Evolutionary conservation across 2,329 filamentous ascomycete genomes (phyloP), one percentile per base, ranked within the genome.

Genomic region (Emergomyces africanus): DNA sequence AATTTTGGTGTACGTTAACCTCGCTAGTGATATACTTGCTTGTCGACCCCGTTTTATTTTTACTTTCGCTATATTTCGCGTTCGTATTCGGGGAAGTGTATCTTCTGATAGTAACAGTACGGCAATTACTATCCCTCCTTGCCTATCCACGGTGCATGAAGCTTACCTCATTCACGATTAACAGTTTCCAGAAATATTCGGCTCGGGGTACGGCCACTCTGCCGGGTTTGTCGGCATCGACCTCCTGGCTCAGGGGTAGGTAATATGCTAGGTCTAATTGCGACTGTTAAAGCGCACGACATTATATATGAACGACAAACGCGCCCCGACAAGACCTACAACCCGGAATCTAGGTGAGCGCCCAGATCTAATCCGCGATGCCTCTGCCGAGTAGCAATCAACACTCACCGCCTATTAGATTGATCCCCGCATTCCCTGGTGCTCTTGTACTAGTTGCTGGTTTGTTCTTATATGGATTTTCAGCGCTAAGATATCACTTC

Each of bases 61-160:
- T 51, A 28, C 46, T 57, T 9, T 57, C 56, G 4, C 25, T 57
- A 28, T 57, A 57, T 39, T 57, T 57, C 33, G 42, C 56, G 12
- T 57, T 33, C 14, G 56, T 57, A n/a, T 57, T 57, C 49, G 56
- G 56, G 39, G 56, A 49, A 15, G 33, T 57, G n/a, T 57, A 57
- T 41, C 56, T 57, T 28, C 42, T 57, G 18, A 51, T 57, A 28
- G 44, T 50, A 35, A 37, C 56, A 33, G 56, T 57, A 57, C 5
- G 44, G 9, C 3, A 50, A 35, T 18, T 1, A 30, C 20, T 15
- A 28, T 41, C 3, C 15, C 37, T 18, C 25, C 33, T 51, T 23
- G 20, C 20, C 23, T 20, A 9, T 18, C 37, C 18, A 6, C 5
- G 20, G 8, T 51, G 42, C 9, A 25, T 8, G 30, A 44, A 23